These are phyloP conservation scores for Rhizopogon vulgaris DNA, from an alignment of 768 basidiomycete species.

Conservation along the genomic window DNA sequence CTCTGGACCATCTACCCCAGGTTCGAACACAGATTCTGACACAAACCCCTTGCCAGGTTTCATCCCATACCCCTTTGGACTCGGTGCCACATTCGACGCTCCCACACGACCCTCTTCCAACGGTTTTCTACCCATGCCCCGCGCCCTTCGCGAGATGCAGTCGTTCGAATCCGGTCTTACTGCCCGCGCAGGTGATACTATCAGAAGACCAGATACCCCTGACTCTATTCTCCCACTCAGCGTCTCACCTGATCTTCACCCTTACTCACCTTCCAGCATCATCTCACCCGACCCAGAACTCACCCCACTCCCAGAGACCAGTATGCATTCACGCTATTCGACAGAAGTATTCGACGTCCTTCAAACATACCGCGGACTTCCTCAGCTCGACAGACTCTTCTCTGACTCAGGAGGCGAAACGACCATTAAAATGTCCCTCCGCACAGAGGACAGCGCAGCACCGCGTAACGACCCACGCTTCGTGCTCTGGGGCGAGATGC, in stretches of 20 bases:
- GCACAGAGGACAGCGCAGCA: conserved; percentile 58
- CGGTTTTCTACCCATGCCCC: conserved; percentile 41
- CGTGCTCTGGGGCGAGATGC: conserved; percentile 79
- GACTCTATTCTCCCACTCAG: conserved; percentile 6
- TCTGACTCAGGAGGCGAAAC: conserved; percentile 52
- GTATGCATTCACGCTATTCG: conserved; percentile 57
- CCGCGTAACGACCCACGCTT: conserved; percentile 88
- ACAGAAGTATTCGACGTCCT: conserved; percentile 76
- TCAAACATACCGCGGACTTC: conserved; percentile 74
- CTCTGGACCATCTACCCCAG: conserved; percentile 32
- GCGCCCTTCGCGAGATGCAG: conserved; percentile 75
- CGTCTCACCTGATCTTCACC: background rate
- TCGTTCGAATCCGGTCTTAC: conserved; percentile 82
- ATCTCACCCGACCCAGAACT: conserved; percentile 20
- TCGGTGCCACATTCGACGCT: conserved; percentile 54
- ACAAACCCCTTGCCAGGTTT: conserved; percentile 12
- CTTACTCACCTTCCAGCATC: conserved; percentile 18
- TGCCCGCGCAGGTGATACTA: conserved; percentile 47
- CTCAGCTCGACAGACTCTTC: conserved; percentile 61
- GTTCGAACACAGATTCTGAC: conserved; percentile 19
- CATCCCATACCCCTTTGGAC: conserved; percentile 57
- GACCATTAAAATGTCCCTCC: conserved; percentile 67
- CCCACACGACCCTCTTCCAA: conserved; percentile 41
- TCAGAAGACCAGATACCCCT: conserved; percentile 9
- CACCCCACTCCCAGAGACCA: conserved; percentile 40